Evolutionary conservation across 495 filamentous ascomycete genomes (phyloP).

Genomic region (Gamarada debralockiae): DNA sequence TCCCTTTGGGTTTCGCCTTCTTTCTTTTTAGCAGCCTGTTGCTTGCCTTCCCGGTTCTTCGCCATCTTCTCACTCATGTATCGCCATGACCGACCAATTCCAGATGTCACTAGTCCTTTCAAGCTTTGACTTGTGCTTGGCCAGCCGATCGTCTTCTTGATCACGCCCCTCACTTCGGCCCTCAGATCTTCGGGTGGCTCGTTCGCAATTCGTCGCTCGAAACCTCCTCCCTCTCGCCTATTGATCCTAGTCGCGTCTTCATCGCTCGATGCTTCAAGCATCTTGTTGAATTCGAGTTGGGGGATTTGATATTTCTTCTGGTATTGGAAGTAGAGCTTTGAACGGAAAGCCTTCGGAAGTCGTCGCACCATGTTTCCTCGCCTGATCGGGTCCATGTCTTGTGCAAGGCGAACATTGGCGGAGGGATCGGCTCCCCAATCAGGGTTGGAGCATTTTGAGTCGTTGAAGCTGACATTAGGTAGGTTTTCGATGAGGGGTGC

Average conservation of each 20-base stretch:
- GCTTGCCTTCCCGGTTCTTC: conserved; percentile 56
- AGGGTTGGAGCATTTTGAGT: conserved; percentile 53
- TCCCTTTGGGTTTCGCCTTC: not conserved
- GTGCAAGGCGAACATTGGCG: conserved; percentile 57
- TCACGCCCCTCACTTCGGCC: conserved; percentile 63
- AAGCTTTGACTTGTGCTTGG: conserved; percentile 79
- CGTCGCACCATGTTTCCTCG: conserved; percentile 95
- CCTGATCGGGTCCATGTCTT: conserved; percentile 88
- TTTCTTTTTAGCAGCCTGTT: conserved; percentile 14
- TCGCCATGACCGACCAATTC: conserved; percentile 59
- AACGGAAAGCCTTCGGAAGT: conserved; percentile 80
- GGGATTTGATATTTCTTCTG: conserved; percentile 87
- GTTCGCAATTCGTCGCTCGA: conserved; percentile 77
- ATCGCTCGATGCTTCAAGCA: conserved; percentile 72
- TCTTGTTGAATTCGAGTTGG: conserved; percentile 73
- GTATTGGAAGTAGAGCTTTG: conserved; percentile 89
- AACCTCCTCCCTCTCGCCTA: conserved; percentile 71
- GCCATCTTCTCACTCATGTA: conserved; percentile 82
- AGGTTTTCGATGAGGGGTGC: conserved; percentile 82
- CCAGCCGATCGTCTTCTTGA: conserved; percentile 87
- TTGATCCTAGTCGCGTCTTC: conserved; percentile 65
- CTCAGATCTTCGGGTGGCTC: conserved; percentile 61
- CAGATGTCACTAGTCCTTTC: conserved; percentile 77
- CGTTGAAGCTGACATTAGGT: conserved; percentile 80
- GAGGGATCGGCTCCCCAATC: conserved; percentile 66